A percentile compares a stretch with the other conserved stretches of the same genome.
Evolutionary conservation across 2,329 filamentous ascomycete species (phyloP).

Genomic region (Coniochaeta ligniaria): DNA sequence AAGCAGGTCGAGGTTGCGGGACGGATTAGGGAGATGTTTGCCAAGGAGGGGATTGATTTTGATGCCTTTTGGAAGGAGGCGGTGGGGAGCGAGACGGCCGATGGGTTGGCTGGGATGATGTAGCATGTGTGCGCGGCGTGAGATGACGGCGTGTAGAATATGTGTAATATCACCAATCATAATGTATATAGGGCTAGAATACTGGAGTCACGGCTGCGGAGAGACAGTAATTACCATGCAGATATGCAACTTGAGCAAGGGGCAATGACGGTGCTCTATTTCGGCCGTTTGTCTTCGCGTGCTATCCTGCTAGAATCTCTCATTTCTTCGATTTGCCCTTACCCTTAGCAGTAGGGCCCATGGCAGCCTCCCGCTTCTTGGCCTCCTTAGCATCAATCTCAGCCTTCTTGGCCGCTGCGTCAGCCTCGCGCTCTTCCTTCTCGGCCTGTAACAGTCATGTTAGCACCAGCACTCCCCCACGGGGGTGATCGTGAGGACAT

Average conservation of each 20-base stretch:
- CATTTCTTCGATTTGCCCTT: slow-evolving; percentile 29
- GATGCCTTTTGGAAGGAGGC: slow-evolving; percentile 68
- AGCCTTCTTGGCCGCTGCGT: slow-evolving; percentile 37
- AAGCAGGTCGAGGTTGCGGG: slow-evolving; percentile 64
- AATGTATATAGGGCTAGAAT: not conserved
- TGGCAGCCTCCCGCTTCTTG: slow-evolving; percentile 46
- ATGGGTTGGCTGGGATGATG: slow-evolving; percentile 14
- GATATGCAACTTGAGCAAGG: not conserved
- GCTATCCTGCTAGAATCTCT: not conserved
- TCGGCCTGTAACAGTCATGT: slow-evolving; percentile 37
- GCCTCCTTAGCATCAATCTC: slow-evolving; percentile 50
- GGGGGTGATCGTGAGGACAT: slow-evolving; percentile 10
- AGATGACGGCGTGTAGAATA: not conserved
- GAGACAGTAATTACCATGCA: not conserved
- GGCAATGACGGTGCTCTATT: not conserved
- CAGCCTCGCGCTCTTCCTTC: slow-evolving; percentile 48
- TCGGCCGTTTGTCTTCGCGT: not conserved
- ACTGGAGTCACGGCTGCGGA: not conserved
- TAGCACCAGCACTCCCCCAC: slow-evolving; percentile 11
- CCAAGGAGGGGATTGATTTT: slow-evolving; percentile 71
- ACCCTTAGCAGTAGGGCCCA: slow-evolving; percentile 27
- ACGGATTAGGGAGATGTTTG: slow-evolving; percentile 70
- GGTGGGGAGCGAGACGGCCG: slow-evolving; percentile 31
- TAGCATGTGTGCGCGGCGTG: not conserved
- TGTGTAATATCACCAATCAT: not conserved